Evolutionary conservation across 2,329 filamentous ascomycete species (phyloP).

Genomic region (Aspergillus awamori): DNA sequence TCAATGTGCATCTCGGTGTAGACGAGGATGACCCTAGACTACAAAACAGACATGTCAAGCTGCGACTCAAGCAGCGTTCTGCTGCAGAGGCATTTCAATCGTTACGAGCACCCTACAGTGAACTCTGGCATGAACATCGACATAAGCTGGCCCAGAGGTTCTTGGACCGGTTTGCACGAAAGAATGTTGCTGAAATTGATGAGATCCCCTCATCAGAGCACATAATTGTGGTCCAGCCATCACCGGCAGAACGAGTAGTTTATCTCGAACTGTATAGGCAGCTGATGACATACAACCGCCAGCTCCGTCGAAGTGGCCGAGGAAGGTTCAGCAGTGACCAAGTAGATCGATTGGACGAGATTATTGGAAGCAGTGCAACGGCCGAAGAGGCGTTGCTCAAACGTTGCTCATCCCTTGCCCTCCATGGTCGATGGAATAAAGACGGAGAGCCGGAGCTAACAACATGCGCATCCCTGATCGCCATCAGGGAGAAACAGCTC

Average conservation of each 20-base stretch:
- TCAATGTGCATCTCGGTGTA: constrained; percentile 59
- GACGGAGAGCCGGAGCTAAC: constrained; percentile 30
- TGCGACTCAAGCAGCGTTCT: constrained; percentile 27
- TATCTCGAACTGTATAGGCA: constrained; percentile 61
- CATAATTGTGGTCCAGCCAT: constrained; percentile 48
- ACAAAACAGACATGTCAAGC: constrained; percentile 50
- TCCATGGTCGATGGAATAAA: constrained; percentile 30
- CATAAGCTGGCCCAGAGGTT: constrained; percentile 59
- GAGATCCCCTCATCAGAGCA: constrained; percentile 51
- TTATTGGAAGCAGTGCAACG: constrained; percentile 49
- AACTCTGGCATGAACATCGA: constrained; percentile 56
- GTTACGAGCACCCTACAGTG: constrained; percentile 53
- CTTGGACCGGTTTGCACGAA: constrained; percentile 56
- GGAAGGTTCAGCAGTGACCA: constrained; percentile 32
- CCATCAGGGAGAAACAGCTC: constrained; percentile 28
- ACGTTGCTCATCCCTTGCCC: constrained; percentile 43
- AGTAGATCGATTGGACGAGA: constrained; percentile 47
- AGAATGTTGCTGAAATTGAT: constrained; percentile 48
- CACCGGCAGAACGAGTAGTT: constrained; percentile 53
- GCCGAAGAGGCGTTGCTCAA: constrained; percentile 60
- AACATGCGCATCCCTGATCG: constrained; percentile 38
- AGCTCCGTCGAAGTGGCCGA: constrained; percentile 31
- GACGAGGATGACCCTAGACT: constrained; percentile 53
- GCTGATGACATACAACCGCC: constrained; percentile 55
- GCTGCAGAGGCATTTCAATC: constrained; percentile 60